These are phyloP conservation scores for Erodium texanum DNA, from an alignment of 441 rosid species.

Conservation along the genomic window DNA sequence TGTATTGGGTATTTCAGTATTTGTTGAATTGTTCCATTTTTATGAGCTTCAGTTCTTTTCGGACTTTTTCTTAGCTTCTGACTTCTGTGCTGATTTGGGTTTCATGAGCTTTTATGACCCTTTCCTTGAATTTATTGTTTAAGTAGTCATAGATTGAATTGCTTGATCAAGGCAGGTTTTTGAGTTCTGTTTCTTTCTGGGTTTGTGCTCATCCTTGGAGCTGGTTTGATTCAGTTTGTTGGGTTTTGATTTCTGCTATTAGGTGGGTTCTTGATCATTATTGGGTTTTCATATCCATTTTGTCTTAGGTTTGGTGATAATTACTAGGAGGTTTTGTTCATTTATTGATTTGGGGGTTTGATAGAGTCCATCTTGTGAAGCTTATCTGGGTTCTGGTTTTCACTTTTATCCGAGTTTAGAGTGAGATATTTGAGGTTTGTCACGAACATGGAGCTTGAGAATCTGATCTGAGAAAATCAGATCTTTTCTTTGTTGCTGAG, in stretches of 20 bases:
- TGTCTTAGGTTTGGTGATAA: constrained; percentile 5
- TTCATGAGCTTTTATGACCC: not conserved
- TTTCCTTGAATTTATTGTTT: not conserved
- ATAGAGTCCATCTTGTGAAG: not conserved
- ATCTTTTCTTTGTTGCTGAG: constrained; percentile 10
- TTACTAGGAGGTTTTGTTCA: not conserved
- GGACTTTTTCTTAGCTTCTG: not conserved
- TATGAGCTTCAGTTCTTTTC: not conserved
- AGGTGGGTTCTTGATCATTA: not conserved
- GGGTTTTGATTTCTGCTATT: not conserved
- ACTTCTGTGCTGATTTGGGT: not conserved
- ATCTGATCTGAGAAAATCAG: constrained; percentile 14
- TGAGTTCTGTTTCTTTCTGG: not conserved
- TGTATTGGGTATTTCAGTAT: not conserved
- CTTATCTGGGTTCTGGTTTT: constrained; percentile 3
- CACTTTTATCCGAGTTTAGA: not conserved
- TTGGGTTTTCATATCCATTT: not conserved
- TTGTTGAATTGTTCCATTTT: constrained; percentile 11
- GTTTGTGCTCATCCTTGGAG: not conserved
- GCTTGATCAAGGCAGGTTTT: constrained; percentile 4
- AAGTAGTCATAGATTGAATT: not conserved
- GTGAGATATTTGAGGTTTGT: constrained; percentile 4
- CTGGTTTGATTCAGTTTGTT: constrained; percentile 9
- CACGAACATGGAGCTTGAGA: not conserved
- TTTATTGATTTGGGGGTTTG: not conserved